Evolutionary conservation across 2,329 filamentous ascomycete species (phyloP).

Genomic region (Aureobasidium sp.): DNA sequence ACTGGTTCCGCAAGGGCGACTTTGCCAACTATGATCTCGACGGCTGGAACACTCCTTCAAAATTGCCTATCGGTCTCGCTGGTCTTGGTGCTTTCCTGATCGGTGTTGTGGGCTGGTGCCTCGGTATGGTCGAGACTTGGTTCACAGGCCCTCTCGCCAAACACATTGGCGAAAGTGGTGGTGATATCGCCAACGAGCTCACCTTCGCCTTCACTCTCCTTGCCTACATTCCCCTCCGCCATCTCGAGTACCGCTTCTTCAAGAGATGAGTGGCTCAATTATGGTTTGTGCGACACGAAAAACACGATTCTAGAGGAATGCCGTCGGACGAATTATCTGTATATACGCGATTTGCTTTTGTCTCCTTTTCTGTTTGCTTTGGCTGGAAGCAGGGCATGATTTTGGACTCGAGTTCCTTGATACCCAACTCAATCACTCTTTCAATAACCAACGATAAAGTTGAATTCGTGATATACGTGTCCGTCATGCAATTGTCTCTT

Average conservation of each 20-base stretch:
- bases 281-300: neutral
- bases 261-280: conserved; percentile 25
- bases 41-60: conserved; percentile 39
- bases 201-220: conserved; percentile 44
- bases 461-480: conserved; percentile 4
- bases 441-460: neutral
- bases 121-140: conserved; percentile 56
- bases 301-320: neutral
- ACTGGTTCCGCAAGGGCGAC: conserved; percentile 36
- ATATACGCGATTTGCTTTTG: conserved; percentile 10
- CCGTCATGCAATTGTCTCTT: neutral
- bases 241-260: conserved; percentile 42
- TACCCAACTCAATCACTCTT: conserved; percentile 14
- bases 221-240: conserved; percentile 43
- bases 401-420: conserved; percentile 5
- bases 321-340: conserved; percentile 2
- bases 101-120: conserved; percentile 40
- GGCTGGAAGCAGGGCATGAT: conserved; percentile 1
- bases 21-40: conserved; percentile 39
- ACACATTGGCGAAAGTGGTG: conserved; percentile 49
- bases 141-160: conserved; percentile 52
- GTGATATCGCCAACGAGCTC: conserved; percentile 51
- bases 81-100: conserved; percentile 34
- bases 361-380: conserved; percentile 5
- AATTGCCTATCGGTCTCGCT: conserved; percentile 38